These are phyloP conservation scores for Phytophthora ohioensis DNA, from an alignment of 352 stramenopile species.

Conservation along the genomic window DNA sequence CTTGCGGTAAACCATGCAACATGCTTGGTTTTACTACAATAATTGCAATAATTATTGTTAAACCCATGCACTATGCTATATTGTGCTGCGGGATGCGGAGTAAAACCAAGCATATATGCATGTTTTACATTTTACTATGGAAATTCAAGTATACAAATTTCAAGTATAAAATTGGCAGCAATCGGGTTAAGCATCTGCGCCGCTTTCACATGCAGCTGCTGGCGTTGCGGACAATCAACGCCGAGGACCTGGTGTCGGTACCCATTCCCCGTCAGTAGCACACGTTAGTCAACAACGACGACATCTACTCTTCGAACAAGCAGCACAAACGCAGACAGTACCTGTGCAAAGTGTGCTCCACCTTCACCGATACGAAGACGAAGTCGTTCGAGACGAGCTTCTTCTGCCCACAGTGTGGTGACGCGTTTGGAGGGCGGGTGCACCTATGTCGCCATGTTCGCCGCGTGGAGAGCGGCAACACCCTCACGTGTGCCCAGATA, in stretches of 20 bases:
- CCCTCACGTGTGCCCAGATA: background rate
- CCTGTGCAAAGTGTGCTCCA: conserved; percentile 36
- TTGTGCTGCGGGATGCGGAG: too few relatives aligned
- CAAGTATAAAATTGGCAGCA: too few relatives aligned
- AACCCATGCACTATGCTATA: too few relatives aligned
- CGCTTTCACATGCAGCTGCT: conserved; percentile 31
- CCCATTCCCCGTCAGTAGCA: conserved; percentile 14
- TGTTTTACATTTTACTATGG: too few relatives aligned
- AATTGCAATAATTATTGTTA: too few relatives aligned
- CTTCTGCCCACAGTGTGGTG: conserved; percentile 7
- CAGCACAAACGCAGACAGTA: conserved; percentile 27
- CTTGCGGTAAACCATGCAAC: too few relatives aligned
- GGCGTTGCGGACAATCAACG: background rate
- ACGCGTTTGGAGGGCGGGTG: background rate
- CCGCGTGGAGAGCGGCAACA: background rate
- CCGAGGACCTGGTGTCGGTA: conserved; percentile 21
- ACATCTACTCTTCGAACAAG: conserved; percentile 10
- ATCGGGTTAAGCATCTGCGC: conserved; percentile 14
- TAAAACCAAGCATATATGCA: too few relatives aligned
- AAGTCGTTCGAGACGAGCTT: conserved; percentile 24
- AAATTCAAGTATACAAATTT: too few relatives aligned
- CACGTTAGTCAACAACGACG: conserved; percentile 5
- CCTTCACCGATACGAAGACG: conserved; percentile 3
- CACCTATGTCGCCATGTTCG: background rate
- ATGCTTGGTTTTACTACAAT: too few relatives aligned